These are phyloP conservation scores for Tolypocladium album DNA, from an alignment of 2,329 filamentous ascomycete species.

Conservation along the genomic window DNA sequence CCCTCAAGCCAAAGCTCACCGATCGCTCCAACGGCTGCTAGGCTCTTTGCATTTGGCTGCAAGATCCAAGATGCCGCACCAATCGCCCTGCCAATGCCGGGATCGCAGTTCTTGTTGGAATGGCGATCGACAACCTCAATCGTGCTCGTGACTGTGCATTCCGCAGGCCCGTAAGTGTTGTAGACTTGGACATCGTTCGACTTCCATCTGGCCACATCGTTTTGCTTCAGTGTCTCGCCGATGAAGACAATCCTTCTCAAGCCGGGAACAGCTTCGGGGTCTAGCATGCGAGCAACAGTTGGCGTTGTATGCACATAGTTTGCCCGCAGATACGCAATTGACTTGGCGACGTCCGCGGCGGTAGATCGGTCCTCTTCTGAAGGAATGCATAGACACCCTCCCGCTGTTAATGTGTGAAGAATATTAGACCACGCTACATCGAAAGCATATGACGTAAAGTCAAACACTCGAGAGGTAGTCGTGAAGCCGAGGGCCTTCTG, in stretches of 20 bases:
- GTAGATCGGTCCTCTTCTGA: neutral
- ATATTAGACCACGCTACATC: slow-evolving; percentile 1
- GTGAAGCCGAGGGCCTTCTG: neutral
- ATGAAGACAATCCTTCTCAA: neutral
- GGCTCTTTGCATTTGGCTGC: slow-evolving; percentile 11
- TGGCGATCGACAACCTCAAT: neutral
- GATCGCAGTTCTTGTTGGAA: neutral
- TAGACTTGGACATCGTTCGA: neutral
- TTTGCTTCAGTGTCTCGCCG: neutral
- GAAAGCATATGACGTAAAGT: slow-evolving; percentile 3
- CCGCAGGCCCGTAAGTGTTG: neutral
- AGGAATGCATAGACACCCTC: slow-evolving; percentile 3
- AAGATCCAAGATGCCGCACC: slow-evolving; percentile 15
- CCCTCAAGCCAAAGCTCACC: slow-evolving; percentile 27
- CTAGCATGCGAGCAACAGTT: neutral
- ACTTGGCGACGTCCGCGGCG: neutral
- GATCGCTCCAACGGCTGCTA: slow-evolving; percentile 13
- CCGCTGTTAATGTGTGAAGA: neutral
- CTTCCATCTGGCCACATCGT: neutral
- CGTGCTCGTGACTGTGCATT: neutral
- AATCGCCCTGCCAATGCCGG: neutral
- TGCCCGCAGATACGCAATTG: neutral
- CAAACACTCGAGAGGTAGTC: neutral
- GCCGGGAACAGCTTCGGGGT: neutral
- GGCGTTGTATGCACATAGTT: neutral